These are phyloP conservation scores for Coelastrella sp. DNA, from an alignment of 139 green algal species.

Conservation along the genomic window DNA sequence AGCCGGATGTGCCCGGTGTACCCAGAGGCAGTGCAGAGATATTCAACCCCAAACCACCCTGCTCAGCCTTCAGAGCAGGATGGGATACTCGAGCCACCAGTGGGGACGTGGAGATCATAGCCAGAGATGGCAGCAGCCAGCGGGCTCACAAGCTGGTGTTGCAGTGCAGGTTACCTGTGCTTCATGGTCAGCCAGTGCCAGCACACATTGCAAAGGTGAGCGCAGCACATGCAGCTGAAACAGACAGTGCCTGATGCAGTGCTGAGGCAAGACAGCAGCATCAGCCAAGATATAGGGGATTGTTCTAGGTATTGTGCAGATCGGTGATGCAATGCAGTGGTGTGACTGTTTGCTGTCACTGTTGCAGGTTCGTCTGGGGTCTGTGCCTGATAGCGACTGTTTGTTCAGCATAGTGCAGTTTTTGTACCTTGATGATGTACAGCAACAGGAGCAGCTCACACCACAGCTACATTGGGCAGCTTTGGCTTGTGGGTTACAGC, in stretches of 20 bases:
- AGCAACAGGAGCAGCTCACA: constrained; percentile 14
- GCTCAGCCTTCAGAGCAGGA: constrained; percentile 18
- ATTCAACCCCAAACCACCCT: constrained; percentile 20
- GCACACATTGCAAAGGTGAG: constrained; percentile 10
- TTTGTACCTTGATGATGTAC: constrained; percentile 41
- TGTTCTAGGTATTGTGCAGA: too few relatives aligned
- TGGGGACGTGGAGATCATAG: constrained; percentile 27
- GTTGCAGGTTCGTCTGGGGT: constrained; percentile 33
- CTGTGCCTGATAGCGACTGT: constrained; percentile 13
- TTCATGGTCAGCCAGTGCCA: background rate
- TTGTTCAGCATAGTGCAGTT: constrained; percentile 32
- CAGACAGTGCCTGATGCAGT: too few relatives aligned
- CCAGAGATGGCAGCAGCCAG: constrained; percentile 39
- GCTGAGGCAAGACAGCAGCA: too few relatives aligned
- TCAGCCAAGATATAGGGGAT: too few relatives aligned
- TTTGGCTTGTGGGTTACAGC: constrained; percentile 19
- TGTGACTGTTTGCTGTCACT: background rate
- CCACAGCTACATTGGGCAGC: constrained; percentile 29
- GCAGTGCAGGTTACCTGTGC: constrained; percentile 48
- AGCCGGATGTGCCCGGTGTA: constrained; percentile 24
- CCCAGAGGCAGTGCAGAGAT: background rate
- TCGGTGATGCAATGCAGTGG: too few relatives aligned
- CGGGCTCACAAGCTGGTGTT: constrained; percentile 40
- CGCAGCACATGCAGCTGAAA: background rate
- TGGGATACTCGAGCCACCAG: background rate